Conservation (phyloP, 805 yeast species). For the Schizosaccharomyces cryophilus region DNA sequence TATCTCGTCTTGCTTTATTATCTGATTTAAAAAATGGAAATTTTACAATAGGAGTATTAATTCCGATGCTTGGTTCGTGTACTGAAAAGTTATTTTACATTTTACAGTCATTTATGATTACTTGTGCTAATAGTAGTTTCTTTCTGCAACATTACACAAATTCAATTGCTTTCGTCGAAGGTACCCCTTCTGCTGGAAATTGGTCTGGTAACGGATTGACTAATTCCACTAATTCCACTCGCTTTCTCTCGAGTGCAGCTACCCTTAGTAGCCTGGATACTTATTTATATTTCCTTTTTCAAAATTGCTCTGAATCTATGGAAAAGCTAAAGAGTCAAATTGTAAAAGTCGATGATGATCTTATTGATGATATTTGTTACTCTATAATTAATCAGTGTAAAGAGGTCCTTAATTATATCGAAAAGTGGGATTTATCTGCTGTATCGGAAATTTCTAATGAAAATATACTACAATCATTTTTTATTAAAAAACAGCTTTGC, state of each 20-base stretch:
- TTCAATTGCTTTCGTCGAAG: background rate
- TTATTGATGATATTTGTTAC: constrained; percentile 21
- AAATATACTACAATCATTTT: background rate
- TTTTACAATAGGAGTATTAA: no score
- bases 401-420: constrained; percentile 18
- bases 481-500: background rate
- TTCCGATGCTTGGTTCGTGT: background rate
- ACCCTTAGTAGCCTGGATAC: no score
- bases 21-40: background rate
- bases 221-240: background rate
- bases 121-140: background rate
- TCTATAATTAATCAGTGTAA: constrained; percentile 28
- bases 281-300: no score
- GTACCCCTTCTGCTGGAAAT: background rate
- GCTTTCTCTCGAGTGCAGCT: background rate
- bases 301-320: no score
- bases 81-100: background rate
- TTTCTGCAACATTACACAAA: background rate
- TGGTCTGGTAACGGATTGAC: background rate
- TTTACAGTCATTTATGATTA: background rate
- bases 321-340: no score
- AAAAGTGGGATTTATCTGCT: no score
- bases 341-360: background rate
- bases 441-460: background rate
- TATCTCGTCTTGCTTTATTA: background rate